Evolutionary conservation across 2,329 filamentous ascomycete genomes (phyloP).

Genomic region (Nannizzia gypsea): DNA sequence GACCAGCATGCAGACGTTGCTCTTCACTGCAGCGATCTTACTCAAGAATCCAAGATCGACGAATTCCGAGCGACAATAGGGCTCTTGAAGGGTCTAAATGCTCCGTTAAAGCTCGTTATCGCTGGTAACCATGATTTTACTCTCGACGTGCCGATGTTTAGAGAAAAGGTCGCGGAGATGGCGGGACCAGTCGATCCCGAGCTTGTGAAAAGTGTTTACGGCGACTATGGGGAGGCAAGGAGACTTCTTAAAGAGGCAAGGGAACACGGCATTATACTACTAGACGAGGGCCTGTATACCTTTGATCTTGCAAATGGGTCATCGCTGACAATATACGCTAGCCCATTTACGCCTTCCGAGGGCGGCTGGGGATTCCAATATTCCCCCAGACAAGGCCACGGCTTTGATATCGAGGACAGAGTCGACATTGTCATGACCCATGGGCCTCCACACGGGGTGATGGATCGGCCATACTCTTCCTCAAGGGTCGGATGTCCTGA

Average conservation of each 20-base stretch:
- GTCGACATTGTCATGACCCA: constrained; percentile 45
- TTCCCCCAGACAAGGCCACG: constrained; percentile 25
- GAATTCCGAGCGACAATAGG: constrained; percentile 31
- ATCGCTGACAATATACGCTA: constrained; percentile 40
- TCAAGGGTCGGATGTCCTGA: not conserved
- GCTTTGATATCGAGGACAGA: constrained; percentile 21
- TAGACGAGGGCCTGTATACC: constrained; percentile 41
- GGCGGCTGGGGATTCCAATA: constrained; percentile 44
- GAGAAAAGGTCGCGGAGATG: constrained; percentile 22
- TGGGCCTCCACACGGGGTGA: constrained; percentile 44
- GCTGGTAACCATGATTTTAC: constrained; percentile 46
- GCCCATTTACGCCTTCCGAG: constrained; percentile 40
- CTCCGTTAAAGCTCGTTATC: constrained; percentile 44
- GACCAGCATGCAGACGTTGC: constrained; percentile 35
- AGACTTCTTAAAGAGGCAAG: constrained; percentile 30
- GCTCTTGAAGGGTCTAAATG: constrained; percentile 31
- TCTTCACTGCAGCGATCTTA: constrained; percentile 43
- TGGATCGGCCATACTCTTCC: constrained; percentile 17
- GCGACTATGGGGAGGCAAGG: constrained; percentile 28
- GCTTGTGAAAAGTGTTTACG: constrained; percentile 29
- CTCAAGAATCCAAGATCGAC: constrained; percentile 29
- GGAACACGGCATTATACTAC: constrained; percentile 31
- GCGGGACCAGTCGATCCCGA: constrained; percentile 21
- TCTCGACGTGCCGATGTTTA: constrained; percentile 29
- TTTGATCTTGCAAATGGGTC: constrained; percentile 43